Percentiles rank a stretch among this genome's conserved stretches.
Evolutionary conservation across 306 rosid genomes (phyloP).

Genomic region (Quillaja saponaria): DNA sequence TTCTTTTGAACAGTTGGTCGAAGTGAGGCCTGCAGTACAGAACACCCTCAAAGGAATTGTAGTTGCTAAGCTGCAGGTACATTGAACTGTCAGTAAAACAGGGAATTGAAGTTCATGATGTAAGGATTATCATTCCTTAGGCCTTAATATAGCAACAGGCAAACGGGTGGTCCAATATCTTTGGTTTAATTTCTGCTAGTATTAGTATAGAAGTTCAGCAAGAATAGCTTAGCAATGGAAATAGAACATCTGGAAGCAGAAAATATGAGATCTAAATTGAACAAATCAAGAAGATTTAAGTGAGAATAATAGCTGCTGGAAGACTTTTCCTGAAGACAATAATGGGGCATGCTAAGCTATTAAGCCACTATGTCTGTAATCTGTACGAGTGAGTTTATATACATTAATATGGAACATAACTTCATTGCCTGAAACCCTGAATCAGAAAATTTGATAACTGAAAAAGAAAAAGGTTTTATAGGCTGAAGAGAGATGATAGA

Average conservation of each 20-base stretch:
- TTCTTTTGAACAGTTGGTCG: slow-evolving; percentile 92
- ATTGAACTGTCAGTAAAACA: slow-evolving; percentile 31
- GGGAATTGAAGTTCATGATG: background rate
- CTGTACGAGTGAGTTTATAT: slow-evolving; percentile 12
- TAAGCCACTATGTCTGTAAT: background rate
- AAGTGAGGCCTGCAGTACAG: slow-evolving; percentile 95
- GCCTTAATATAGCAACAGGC: slow-evolving; percentile 6
- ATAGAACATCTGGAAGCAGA: background rate
- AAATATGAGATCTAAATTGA: slow-evolving; percentile 3
- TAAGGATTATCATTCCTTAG: no score
- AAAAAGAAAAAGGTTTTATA: background rate
- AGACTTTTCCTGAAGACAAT: no score
- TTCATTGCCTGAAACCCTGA: slow-evolving; percentile 34
- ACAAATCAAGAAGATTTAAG: no score
- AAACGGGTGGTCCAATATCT: slow-evolving; percentile 4
- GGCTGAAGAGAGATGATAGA: background rate
- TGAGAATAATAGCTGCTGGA: no score
- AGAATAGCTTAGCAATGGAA: background rate
- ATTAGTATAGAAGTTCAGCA: no score
- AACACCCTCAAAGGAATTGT: slow-evolving; percentile 98
- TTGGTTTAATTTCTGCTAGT: background rate
- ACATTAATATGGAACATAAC: slow-evolving; percentile 6
- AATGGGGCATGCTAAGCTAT: no score
- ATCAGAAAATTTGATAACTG: slow-evolving; percentile 1
- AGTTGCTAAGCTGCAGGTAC: slow-evolving; percentile 87